Evolutionary conservation across 805 yeast genomes (phyloP).

Genomic region (Komagataella kurtzmanii): DNA sequence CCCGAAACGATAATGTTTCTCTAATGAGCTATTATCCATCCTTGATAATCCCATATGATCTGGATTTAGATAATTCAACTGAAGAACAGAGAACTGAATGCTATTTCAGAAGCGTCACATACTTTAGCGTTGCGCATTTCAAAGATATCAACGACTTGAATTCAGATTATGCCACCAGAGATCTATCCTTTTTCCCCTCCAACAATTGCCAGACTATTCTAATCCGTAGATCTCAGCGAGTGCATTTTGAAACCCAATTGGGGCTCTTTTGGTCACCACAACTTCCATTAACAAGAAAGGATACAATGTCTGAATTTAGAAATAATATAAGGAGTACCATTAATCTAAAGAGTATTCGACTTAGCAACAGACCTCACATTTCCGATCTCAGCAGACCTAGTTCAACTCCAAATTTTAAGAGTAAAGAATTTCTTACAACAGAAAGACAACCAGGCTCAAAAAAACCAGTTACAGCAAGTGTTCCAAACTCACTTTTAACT

Average conservation of each 20-base stretch:
- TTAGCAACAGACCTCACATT: neutral
- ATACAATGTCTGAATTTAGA: neutral
- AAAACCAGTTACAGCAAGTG: neutral
- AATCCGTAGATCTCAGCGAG: neutral
- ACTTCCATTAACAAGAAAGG: neutral
- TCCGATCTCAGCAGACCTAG: neutral
- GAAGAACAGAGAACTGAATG: neutral
- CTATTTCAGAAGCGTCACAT: neutral
- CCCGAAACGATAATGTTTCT: neutral
- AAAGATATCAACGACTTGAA: slow-evolving; percentile 49
- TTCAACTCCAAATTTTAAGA: neutral
- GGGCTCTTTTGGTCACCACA: slow-evolving; percentile 5
- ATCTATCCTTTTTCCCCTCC: slow-evolving; percentile 52
- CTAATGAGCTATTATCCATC: neutral
- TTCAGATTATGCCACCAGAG: slow-evolving; percentile 47
- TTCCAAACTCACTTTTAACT: neutral
- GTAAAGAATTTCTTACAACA: neutral
- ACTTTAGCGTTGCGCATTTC: slow-evolving; percentile 21
- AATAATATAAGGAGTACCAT: neutral
- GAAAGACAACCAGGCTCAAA: neutral
- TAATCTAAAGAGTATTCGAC: neutral
- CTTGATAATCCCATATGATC: neutral
- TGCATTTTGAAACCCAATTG: neutral
- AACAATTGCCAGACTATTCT: slow-evolving; percentile 33
- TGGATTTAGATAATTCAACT: neutral